These are phyloP conservation scores for Ustilago crameri DNA, from an alignment of 1,284 basidiomycete species.

Conservation along the genomic window DNA sequence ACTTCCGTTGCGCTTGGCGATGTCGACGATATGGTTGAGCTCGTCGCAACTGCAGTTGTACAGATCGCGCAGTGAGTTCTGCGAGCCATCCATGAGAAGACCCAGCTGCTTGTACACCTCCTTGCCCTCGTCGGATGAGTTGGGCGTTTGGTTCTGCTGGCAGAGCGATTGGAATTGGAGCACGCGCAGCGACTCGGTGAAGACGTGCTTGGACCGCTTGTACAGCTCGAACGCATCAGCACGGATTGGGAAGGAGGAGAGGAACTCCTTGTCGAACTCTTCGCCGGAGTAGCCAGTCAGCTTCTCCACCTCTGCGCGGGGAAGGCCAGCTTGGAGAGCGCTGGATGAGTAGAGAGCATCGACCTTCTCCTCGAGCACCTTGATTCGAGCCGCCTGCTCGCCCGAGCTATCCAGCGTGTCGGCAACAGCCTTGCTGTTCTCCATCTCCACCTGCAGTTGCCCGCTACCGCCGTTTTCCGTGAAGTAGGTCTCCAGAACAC, in stretches of 20 bases:
- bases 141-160: slow-evolving; percentile 6
- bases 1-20: slow-evolving; percentile 60
- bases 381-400: slow-evolving; percentile 56
- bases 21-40: slow-evolving; percentile 55
- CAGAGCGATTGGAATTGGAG: slow-evolving; percentile 55
- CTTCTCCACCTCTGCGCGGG: slow-evolving; percentile 50
- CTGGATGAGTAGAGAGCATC: slow-evolving; percentile 20
- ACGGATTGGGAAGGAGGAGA: slow-evolving; percentile 59
- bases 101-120: slow-evolving; percentile 55
- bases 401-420: slow-evolving; percentile 43
- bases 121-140: slow-evolving; percentile 8
- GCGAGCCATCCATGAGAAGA: slow-evolving; percentile 59
- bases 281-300: slow-evolving; percentile 47
- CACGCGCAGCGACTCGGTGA: slow-evolving; percentile 61
- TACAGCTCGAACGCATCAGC: slow-evolving; percentile 58
- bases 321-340: slow-evolving; percentile 26
- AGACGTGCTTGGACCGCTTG: slow-evolving; percentile 60
- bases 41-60: slow-evolving; percentile 64
- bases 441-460: slow-evolving; percentile 35
- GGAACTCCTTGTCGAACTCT: slow-evolving; percentile 60
- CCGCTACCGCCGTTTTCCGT: slow-evolving; percentile 26
- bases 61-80: slow-evolving; percentile 52
- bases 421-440: slow-evolving; percentile 29
- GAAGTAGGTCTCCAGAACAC: slow-evolving; percentile 59
- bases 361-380: slow-evolving; percentile 42